Base-by-base conservation (phyloP, 352 stramenopile species). In the Phytophthora rubi region DNA sequence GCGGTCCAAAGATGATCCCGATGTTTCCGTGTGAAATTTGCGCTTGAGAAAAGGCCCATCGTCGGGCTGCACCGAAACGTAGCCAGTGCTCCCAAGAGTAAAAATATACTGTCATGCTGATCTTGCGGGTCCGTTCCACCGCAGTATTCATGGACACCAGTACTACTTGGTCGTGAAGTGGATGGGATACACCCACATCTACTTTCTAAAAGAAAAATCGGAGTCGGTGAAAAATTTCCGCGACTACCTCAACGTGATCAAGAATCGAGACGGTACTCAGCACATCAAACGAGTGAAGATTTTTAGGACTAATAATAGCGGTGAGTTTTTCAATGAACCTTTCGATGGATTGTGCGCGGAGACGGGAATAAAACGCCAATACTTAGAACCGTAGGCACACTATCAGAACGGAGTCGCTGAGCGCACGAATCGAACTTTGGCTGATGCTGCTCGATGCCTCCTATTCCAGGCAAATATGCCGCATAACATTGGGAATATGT, bases 91-190 rank as follows among this genome's bases (percentile, higher is more conserved):
- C 51, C 10, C 60, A 54, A 6, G 28, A 32, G 4, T 39, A 67
- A n/a, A 67, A 67, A n/a, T 26, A 60, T 16, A 1, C 1, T n/a
- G 21, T 67, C 60, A 67, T 55, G 60, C 42, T 47, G 49, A 55
- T 26, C 12, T 67, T 18, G 51, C 39, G 7, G 60, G 52, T 0
- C 30, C 42, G 23, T 26, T 26, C 23, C 23, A 67, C 4, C 35
- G 26, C 8, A 67, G 60, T 13, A 60, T 60, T 21, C 26, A 61
- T 28, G 60, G 52, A 4, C 21, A 67, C 28, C 16, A 42, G 2
- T 60, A 61, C 42, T 57, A 57, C 12, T 53, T 63, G 4, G 45
- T 23, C 2, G 1, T 62, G 0, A 62, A 69, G 15, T 69, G 45
- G 53, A 48, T 49, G 45, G 47, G 33, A 1, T 62, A 53, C 32